Base-by-base conservation (phyloP, 352 stramenopile genomes). In the Phytophthora pini region DNA sequence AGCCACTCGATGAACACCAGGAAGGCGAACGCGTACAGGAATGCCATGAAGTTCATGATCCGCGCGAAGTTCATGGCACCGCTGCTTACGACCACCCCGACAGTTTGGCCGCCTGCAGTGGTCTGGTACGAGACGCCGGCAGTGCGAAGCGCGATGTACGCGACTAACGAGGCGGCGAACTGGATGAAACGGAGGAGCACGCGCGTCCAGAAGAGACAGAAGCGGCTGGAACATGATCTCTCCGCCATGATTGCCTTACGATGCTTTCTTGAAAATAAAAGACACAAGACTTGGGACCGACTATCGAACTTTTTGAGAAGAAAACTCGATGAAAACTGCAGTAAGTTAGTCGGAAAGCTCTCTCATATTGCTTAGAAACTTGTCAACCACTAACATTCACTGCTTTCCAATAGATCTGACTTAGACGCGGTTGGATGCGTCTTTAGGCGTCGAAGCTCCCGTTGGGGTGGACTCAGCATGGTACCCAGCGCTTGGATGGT, bases 21-120 rank as follows among this genome's bases (percentile, higher is more conserved):
- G 56, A 88, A 80, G 51, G 70, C 74, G 50, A 90, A 74, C 10
- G 70, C 82, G 56, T 88, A 88, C n/a, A 93, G 39, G 45, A 93
- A 82, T 5, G 60, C 72, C 39, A 82, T 76, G 58, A 89, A 93
- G 39, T 85, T 88, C 51, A 88, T 79, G 29, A 93, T 59, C 34
- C 77, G 72, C 56, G 73, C 76, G 59, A 82, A 93, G 2, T 56
- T 81, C 55, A 81, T 61, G 2, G 77, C 57, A 20, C 72, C 74
- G 41, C 72, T 90, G 41, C 58, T 79, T 20, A 90, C 65, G 62
- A 90, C 82, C 38, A 77, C 83, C 5, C 27, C 36, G 13, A 70
- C 58, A n/a, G 11, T 80, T 69, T 79, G 81, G 17, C 77, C 73
- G 13, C 72, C 61, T 10, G 29, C 24, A 2, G 40, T 57, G 22